These are phyloP conservation scores for Phaseolus lunatus DNA, from an alignment of 306 rosid genomes.

Conservation along the genomic window DNA sequence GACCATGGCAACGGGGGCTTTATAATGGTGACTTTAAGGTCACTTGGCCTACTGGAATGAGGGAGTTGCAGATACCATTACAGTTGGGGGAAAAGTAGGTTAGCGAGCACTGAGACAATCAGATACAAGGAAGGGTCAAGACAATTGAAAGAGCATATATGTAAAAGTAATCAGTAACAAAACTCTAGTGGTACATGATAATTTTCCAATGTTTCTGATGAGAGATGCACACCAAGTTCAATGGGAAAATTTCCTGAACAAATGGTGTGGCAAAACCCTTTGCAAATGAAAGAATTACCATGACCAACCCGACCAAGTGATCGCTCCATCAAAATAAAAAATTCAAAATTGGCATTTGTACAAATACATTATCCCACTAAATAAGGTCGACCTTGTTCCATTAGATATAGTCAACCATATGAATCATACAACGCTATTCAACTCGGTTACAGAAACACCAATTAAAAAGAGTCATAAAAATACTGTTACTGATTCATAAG, in stretches of 20 bases:
- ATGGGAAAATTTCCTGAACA: neutral
- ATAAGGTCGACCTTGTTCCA: neutral
- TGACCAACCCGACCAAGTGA: neutral
- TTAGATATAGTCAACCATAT: neutral
- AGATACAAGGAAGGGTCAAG: neutral
- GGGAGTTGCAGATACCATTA: neutral
- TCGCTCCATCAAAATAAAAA: neutral
- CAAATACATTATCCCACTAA: neutral
- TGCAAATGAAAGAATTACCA: neutral
- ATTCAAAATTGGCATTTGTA: neutral
- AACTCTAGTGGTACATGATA: neutral
- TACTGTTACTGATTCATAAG: neutral
- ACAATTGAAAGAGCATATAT: too few relatives aligned
- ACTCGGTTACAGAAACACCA: neutral
- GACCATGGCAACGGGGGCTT: neutral
- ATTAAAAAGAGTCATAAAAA: neutral
- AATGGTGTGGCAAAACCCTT: conserved; percentile 10
- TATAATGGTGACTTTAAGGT: neutral
- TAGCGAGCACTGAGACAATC: neutral
- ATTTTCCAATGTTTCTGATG: neutral
- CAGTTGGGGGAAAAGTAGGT: neutral
- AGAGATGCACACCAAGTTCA: neutral
- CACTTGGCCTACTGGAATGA: neutral
- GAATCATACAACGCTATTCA: neutral
- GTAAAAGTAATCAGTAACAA: neutral